Base-by-base conservation (phyloP, 192 early-diverging fungal genomes). In the Powellomyces hirtus region DNA sequence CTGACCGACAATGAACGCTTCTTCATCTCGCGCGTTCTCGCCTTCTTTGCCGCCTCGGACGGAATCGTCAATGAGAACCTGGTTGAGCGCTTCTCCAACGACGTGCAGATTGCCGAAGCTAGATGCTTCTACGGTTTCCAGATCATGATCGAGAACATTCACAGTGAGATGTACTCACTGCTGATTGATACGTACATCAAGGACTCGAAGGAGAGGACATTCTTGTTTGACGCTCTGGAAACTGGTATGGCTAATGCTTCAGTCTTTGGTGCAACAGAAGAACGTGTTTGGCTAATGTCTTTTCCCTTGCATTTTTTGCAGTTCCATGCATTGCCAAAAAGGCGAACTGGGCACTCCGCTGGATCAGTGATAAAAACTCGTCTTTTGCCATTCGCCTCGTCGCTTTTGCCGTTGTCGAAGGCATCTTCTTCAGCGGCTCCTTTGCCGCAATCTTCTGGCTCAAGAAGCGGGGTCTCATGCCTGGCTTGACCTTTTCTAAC, bases 371-470 rank as follows among this genome's bases (percentile, higher is more conserved):
- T 80, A 73, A 83, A 36, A 77, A 83, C 53, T 83, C 93, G 24
- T 85, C 89, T 38, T 98, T 96, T 83, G 93, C 91, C 55, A 89
- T 93, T 64, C 89, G 96, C 55, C 80, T 97, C 44, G 87, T 96
- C 40, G 96, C 95, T 55, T 98, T 98, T 84, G 95, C 95, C 46
- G 95, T 92, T 22, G 94, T 98, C 16, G 96, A 98, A 74, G 96
- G 96, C 51, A 96, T 98, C 76, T 98, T 98, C 85, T 98, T 97
- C 81, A 94, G 91, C 65, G 96, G 94, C 13, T 89, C 96, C 18
- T 98, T 98, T 77, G 94, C 96, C 1, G 87, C 96, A 27, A 98
- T 98, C 84, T 98, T 98, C 73, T 98, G 95, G 95, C 91, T 98
- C 75, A 98, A 97, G 90, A 98, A 98, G 86, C 91, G 95, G 70